Conservation (phyloP, 495 filamentous ascomycete species). For the Penicillium atrosanguineum region DNA sequence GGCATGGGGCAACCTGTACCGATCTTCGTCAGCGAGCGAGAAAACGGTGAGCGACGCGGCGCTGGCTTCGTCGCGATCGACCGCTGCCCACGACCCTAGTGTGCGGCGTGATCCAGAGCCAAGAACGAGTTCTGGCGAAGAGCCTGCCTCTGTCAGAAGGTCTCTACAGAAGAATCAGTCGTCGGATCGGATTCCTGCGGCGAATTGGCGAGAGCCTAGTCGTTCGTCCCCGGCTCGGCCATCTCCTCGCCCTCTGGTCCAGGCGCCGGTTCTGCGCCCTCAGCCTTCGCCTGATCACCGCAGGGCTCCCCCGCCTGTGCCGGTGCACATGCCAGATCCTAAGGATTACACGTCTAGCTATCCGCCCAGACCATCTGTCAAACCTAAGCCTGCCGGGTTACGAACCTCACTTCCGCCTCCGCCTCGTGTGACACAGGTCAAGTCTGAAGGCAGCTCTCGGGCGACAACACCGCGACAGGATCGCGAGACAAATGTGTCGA, state of each 20-base stretch:
- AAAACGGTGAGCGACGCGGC: slow-evolving; percentile 37
- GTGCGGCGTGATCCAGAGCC: slow-evolving; percentile 26
- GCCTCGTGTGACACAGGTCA: slow-evolving; percentile 10
- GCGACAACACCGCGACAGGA: slow-evolving; percentile 21
- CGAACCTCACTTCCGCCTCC: slow-evolving; percentile 30
- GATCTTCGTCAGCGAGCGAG: slow-evolving; percentile 27
- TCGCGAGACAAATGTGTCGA: slow-evolving; percentile 11
- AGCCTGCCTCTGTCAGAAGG: slow-evolving; percentile 11
- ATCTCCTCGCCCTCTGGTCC: neutral
- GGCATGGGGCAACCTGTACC: slow-evolving; percentile 68
- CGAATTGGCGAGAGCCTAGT: slow-evolving; percentile 36
- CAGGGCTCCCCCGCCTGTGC: slow-evolving; percentile 6
- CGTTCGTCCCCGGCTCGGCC: slow-evolving; percentile 14
- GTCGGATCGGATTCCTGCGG: slow-evolving; percentile 22
- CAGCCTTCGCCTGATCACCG: slow-evolving; percentile 11
- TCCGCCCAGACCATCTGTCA: slow-evolving; percentile 33
- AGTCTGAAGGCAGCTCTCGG: slow-evolving; percentile 21
- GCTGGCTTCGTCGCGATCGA: slow-evolving; percentile 32
- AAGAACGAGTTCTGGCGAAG: slow-evolving; percentile 30
- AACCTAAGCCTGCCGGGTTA: slow-evolving; percentile 36
- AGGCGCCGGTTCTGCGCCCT: neutral
- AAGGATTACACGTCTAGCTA: slow-evolving; percentile 20
- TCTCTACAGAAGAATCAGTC: slow-evolving; percentile 4
- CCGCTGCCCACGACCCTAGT: slow-evolving; percentile 24
- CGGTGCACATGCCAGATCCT: slow-evolving; percentile 21